Conservation (phyloP, 257 asterid species). For the Cordia subcordata region DNA sequence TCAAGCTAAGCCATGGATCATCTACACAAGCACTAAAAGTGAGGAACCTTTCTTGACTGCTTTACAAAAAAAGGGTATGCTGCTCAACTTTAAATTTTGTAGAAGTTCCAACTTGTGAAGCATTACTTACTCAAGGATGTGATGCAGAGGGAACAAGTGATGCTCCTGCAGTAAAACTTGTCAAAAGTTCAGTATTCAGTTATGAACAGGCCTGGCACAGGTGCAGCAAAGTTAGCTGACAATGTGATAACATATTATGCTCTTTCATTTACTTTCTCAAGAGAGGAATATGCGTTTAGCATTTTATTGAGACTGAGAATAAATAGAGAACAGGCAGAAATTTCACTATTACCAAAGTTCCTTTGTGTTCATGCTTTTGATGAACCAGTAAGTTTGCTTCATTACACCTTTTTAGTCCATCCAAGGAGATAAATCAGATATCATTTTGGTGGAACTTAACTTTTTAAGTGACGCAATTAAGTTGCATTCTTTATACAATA, state of each 20-base stretch:
- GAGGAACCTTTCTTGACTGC: conserved; percentile 78
- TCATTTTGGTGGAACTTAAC: too few species aligned
- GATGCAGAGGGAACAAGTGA: conserved; percentile 57
- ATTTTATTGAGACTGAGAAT: background rate
- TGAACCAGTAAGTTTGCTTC: too few species aligned
- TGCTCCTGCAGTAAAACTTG: conserved; percentile 72
- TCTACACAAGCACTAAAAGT: conserved; percentile 91
- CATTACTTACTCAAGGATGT: conserved; percentile 13
- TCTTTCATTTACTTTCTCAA: background rate
- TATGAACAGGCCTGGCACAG: conserved; percentile 99
- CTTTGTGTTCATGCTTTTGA: too few species aligned
- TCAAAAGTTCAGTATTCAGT: conserved; percentile 89
- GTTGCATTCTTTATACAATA: too few species aligned
- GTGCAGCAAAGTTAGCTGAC: conserved; percentile 29
- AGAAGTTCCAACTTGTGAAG: conserved; percentile 20
- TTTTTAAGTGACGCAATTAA: too few species aligned
- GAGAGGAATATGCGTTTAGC: background rate
- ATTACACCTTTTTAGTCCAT: too few species aligned
- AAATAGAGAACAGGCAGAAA: too few species aligned
- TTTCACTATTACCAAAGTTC: too few species aligned
- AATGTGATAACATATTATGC: background rate
- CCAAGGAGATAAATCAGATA: too few species aligned
- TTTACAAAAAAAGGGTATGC: conserved; percentile 66
- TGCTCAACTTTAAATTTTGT: conserved; percentile 21
- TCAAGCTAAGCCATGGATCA: conserved; percentile 83